Percentiles rank a stretch among this genome's conserved stretches.
These are phyloP conservation scores for Neurospora sp. DNA, from an alignment of 495 filamentous ascomycete genomes.

Conservation along the genomic window DNA sequence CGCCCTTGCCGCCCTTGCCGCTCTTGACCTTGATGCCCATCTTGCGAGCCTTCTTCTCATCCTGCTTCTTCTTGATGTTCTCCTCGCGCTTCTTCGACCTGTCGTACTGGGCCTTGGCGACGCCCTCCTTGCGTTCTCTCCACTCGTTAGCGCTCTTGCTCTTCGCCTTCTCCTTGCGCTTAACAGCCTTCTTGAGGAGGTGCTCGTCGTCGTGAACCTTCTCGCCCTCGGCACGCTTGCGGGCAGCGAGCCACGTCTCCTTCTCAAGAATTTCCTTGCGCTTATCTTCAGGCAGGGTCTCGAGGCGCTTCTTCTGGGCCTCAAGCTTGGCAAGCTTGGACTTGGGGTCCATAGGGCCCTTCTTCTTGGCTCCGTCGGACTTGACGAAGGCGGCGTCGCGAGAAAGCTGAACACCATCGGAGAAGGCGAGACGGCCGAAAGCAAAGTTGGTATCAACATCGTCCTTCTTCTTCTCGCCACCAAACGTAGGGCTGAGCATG, in stretches of 20 bases:
- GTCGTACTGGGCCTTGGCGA: slow-evolving; percentile 64
- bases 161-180: slow-evolving; percentile 84
- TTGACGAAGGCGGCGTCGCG: slow-evolving; percentile 52
- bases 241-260: slow-evolving; percentile 85
- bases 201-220: slow-evolving; percentile 80
- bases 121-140: slow-evolving; percentile 68
- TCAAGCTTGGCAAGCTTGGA: slow-evolving; percentile 61
- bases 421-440: slow-evolving; percentile 80
- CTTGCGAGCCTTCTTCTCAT: slow-evolving; percentile 46
- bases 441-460: slow-evolving; percentile 50
- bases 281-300: slow-evolving; percentile 62
- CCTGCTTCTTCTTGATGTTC: slow-evolving; percentile 75
- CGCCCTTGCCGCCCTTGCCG: slow-evolving; percentile 38
- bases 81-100: slow-evolving; percentile 81
- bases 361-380: slow-evolving; percentile 41
- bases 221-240: slow-evolving; percentile 81
- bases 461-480: slow-evolving; percentile 11
- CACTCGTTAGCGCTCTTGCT: slow-evolving; percentile 84
- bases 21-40: slow-evolving; percentile 52
- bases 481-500: slow-evolving; percentile 46
- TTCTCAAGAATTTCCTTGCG: slow-evolving; percentile 81
- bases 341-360: slow-evolving; percentile 70
- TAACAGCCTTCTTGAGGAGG: slow-evolving; percentile 89
- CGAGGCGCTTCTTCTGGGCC: slow-evolving; percentile 61
- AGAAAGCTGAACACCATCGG: slow-evolving; percentile 70